Evolutionary conservation across 345 rosid species (phyloP).

Genomic region (Carallia pectinifolia): DNA sequence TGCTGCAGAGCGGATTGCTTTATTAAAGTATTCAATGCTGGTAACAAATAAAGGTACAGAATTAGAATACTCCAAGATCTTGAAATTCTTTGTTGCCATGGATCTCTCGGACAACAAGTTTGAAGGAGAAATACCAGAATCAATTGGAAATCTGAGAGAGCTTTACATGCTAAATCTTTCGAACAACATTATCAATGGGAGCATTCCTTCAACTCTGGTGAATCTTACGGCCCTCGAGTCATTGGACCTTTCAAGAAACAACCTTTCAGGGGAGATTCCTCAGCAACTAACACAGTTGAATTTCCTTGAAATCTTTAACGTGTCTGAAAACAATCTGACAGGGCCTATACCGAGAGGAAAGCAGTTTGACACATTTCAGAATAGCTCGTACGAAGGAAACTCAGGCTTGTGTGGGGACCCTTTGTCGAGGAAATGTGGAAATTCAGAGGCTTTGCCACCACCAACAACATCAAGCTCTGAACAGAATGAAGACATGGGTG

Average conservation of each 20-base stretch:
- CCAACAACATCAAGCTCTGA: background rate
- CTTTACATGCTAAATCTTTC: background rate
- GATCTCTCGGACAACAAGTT: constrained; percentile 6
- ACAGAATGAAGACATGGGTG: background rate
- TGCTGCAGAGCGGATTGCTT: too few species aligned
- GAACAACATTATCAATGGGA: background rate
- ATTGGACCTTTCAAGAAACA: constrained; percentile 4
- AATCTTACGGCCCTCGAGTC: background rate
- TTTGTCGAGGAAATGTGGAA: too few species aligned
- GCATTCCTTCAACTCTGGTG: background rate
- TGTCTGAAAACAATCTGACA: background rate
- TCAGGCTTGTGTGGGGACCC: background rate
- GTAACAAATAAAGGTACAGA: background rate
- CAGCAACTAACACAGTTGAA: background rate
- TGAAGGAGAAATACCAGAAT: background rate
- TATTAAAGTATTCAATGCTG: too few species aligned
- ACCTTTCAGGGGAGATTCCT: constrained; percentile 4
- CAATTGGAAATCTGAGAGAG: background rate
- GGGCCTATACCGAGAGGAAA: constrained; percentile 2
- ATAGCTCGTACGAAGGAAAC: background rate
- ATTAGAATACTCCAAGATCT: background rate
- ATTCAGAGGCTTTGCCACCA: background rate
- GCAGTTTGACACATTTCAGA: background rate
- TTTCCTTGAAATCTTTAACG: background rate
- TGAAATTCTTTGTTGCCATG: background rate